Conservation (phyloP, 2,329 filamentous ascomycete species). For the Aspergillus latus region DNA sequence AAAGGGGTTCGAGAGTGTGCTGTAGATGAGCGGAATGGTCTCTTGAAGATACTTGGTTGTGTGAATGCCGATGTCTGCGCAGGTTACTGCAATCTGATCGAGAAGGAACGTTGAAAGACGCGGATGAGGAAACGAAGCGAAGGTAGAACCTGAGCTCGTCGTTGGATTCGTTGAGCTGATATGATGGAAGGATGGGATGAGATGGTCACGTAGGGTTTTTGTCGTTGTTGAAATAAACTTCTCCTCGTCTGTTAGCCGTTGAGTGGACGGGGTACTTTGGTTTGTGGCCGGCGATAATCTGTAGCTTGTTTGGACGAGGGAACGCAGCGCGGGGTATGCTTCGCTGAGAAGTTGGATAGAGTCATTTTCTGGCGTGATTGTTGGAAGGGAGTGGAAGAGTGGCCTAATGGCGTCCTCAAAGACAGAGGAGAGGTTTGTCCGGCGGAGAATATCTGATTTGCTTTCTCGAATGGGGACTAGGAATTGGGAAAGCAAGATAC, state of each 20-base stretch:
- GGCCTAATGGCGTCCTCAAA: slow-evolving; percentile 54
- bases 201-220: slow-evolving; percentile 34
- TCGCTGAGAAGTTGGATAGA: slow-evolving; percentile 63
- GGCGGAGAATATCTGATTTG: slow-evolving; percentile 41
- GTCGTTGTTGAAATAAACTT: slow-evolving; percentile 27
- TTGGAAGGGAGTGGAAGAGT: slow-evolving; percentile 73
- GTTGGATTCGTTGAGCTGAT: slow-evolving; percentile 46
- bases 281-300: slow-evolving; percentile 23
- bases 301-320: slow-evolving; percentile 53
- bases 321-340: slow-evolving; percentile 67
- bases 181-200: slow-evolving; percentile 42
- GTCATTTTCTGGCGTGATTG: slow-evolving; percentile 71
- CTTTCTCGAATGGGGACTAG: slow-evolving; percentile 36
- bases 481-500: slow-evolving; percentile 36
- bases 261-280: not conserved
- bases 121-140: slow-evolving; percentile 45
- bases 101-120: slow-evolving; percentile 51
- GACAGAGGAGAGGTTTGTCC: slow-evolving; percentile 47
- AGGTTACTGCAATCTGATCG: slow-evolving; percentile 28
- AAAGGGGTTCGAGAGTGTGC: slow-evolving; percentile 69
- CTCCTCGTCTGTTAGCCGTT: slow-evolving; percentile 21
- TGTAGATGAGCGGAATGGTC: slow-evolving; percentile 65
- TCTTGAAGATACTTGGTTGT: slow-evolving; percentile 53
- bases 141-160: slow-evolving; percentile 43
- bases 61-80: slow-evolving; percentile 38